Evolutionary conservation across 2,329 filamentous ascomycete species (phyloP).

Genomic region (Aspergillus aculeatus): DNA sequence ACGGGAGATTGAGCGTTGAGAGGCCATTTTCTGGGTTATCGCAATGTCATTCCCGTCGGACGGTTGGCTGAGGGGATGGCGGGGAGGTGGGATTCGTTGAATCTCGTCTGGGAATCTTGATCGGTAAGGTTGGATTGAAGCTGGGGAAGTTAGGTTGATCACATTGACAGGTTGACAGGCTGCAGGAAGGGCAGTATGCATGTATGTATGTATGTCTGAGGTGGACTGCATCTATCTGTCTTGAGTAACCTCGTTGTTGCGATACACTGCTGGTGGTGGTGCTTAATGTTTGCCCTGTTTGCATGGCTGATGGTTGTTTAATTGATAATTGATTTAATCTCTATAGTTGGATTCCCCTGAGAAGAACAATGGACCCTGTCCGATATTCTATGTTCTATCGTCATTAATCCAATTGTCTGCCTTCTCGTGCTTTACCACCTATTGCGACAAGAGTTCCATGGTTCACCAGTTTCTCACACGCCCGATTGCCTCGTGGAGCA

Average conservation of each 20-base stretch:
- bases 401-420: background rate
- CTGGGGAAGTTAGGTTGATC: background rate
- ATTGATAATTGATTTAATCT: background rate
- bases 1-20: conserved; percentile 8
- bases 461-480: background rate
- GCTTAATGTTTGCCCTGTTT: conserved; percentile 16
- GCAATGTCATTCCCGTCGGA: background rate
- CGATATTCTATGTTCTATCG: background rate
- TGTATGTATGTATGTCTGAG: background rate
- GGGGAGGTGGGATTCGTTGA: background rate
- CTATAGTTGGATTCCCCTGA: background rate
- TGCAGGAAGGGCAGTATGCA: background rate
- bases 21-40: background rate
- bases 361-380: background rate
- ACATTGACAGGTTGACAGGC: background rate
- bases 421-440: background rate
- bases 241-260: background rate
- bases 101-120: background rate
- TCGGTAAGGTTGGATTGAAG: background rate
- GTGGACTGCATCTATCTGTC: background rate
- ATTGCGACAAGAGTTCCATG: background rate
- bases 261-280: background rate
- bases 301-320: conserved; percentile 3
- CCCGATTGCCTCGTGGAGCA: background rate
- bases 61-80: background rate